Evolutionary conservation across 2,329 filamentous ascomycete species (phyloP), one percentile per base, ranked within the genome.

Genomic region (Penicillium sp.): DNA sequence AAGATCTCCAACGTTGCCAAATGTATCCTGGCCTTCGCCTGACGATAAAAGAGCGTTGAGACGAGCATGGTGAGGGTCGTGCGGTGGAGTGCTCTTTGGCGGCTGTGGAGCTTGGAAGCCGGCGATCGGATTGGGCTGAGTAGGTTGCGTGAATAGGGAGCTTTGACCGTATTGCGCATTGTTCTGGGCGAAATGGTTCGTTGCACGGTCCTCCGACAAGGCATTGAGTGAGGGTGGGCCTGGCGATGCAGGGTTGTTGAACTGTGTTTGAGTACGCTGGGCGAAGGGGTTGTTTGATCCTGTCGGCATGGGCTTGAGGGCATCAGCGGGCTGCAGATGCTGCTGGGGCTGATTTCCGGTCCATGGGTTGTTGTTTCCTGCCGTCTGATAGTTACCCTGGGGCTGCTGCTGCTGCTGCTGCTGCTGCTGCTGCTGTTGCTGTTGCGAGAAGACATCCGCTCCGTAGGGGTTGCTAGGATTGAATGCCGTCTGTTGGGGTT

Each of bases 211-310:
- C 43, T 57, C 55, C 7, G 67, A 51, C 55, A 46, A 73, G 71
- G 57, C 72, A 71, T 70, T 73, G 78, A 76, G 66, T 81, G 75
- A 72, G 79, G 65, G 66, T 57, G 74, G 71, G 76, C 71, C 66
- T 83, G 77, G 73, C 41, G 81, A 81, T 57, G 64, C 71, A 42
- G 55, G 59, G 34, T 41, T 55, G 42, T 78, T 62, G 47, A 81
- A 70, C 77, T 86, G 69, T 77, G 84, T 67, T 79, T 86, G 76
- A 62, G 82, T 76, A 54, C 81, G 78, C 55, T 83, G 80, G 26
- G 94, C 93, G 69, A 99, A 99, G 2, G 94, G 94, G 70, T 99
- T 99, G 79, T 99, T 99, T 14, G 94, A 97, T 44, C 94, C 94
- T 2, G 94, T 99, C 3, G 90, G 88, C 69, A 91, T 88, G 4